Percentiles rank a stretch among this genome's conserved stretches.
Evolutionary conservation across 176 grass and related monocot species (phyloP).

Genomic region (Tillandsia fasciculata): DNA sequence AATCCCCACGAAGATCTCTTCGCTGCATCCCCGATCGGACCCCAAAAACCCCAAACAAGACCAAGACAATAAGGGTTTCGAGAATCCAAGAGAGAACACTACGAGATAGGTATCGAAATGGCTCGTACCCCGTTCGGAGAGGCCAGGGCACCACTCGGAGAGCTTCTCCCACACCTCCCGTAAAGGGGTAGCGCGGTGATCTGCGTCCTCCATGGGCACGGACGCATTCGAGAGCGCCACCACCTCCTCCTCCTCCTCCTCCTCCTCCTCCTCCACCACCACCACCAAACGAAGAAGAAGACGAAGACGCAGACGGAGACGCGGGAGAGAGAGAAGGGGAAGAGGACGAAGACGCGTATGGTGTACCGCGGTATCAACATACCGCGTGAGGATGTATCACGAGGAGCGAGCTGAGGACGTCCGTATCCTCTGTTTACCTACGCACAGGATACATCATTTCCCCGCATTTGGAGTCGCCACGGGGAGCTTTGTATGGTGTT

Average conservation of each 20-base stretch:
- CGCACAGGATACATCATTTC: no score
- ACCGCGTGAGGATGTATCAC: not conserved
- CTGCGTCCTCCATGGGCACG: constrained; percentile 10
- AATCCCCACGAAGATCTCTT: constrained; percentile 51
- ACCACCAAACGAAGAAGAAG: not conserved
- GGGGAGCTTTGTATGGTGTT: not conserved
- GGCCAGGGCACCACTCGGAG: constrained; percentile 28
- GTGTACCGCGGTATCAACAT: not conserved
- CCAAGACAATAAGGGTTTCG: not conserved
- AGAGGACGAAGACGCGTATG: not conserved
- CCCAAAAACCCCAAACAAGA: not conserved
- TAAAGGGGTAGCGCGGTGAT: constrained; percentile 1
- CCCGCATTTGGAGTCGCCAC: not conserved
- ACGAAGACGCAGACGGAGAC: not conserved
- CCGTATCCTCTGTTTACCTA: no score
- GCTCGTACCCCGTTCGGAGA: constrained; percentile 51
- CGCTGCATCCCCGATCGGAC: constrained; percentile 26
- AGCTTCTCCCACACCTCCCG: constrained; percentile 24
- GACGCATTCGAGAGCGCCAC: not conserved
- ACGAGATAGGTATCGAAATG: constrained; percentile 6
- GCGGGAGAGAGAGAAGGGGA: not conserved
- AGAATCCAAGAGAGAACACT: not conserved
- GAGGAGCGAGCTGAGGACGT: not conserved
- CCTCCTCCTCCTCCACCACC: not conserved
- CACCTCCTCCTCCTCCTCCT: no score